Percentiles rank a stretch among this genome's conserved stretches.
Evolutionary conservation across 2,329 filamentous ascomycete species (phyloP).

Genomic region (Neopestalotiopsis clavispora): DNA sequence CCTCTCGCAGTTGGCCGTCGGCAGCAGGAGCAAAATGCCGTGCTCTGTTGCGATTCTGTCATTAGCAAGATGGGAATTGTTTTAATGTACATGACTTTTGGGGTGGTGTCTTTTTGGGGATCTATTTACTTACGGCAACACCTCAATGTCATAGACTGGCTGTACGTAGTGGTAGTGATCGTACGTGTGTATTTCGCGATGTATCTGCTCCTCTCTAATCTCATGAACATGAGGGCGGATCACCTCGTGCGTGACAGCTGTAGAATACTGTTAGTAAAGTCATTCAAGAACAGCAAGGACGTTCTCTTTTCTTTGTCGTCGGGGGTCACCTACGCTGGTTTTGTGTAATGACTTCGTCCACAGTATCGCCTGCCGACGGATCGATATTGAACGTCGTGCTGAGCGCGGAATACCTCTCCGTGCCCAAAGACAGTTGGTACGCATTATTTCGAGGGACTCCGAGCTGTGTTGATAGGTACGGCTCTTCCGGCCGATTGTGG

Average conservation of each 20-base stretch:
- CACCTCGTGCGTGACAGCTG: conserved; percentile 38
- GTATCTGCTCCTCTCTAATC: conserved; percentile 34
- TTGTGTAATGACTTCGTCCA: neutral
- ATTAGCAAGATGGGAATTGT: neutral
- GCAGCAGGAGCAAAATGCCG: conserved; percentile 34
- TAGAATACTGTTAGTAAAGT: conserved; percentile 1
- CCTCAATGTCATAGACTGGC: conserved; percentile 37
- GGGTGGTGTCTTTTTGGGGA: neutral
- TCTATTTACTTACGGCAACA: conserved; percentile 28
- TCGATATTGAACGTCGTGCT: neutral
- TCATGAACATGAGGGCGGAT: conserved; percentile 33
- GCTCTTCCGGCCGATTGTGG: neutral
- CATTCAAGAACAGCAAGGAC: neutral
- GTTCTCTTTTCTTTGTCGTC: neutral
- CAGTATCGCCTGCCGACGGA: neutral
- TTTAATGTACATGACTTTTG: too few species aligned
- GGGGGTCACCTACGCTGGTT: neutral
- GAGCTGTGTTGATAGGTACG: conserved; percentile 10
- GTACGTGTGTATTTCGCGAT: conserved; percentile 40
- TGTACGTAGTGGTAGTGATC: conserved; percentile 38
- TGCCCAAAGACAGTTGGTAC: neutral
- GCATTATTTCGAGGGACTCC: neutral
- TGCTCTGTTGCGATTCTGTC: conserved; percentile 16
- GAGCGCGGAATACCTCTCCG: neutral
- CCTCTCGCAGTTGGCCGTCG: conserved; percentile 24